Conservation (phyloP, 257 asterid species). For the Ophiorrhiza pumila region DNA sequence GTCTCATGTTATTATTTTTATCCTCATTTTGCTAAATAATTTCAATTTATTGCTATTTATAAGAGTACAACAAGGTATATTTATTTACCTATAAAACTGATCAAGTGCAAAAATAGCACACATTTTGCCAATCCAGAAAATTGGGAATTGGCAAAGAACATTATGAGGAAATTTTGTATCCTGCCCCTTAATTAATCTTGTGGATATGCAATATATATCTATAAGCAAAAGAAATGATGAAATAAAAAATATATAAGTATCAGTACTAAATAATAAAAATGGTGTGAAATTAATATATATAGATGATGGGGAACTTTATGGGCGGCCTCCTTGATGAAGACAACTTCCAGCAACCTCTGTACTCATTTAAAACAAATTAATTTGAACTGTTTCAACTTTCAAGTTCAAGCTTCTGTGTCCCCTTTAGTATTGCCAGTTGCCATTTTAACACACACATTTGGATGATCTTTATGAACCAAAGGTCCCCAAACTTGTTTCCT, state of each 20-base stretch:
- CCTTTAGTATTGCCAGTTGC: neutral
- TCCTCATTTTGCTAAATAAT: neutral
- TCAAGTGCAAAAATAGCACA: neutral
- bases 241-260: neutral
- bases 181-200: neutral
- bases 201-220: too few relatives aligned
- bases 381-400: neutral
- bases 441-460: conserved; percentile 4
- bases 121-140: neutral
- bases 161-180: too few relatives aligned
- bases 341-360: neutral
- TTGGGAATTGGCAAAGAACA: too few relatives aligned
- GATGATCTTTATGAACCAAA: neutral
- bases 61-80: neutral
- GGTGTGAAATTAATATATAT: neutral
- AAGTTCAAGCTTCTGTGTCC: neutral
- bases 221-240: too few relatives aligned
- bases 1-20: neutral
- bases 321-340: conserved; percentile 12
- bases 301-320: neutral
- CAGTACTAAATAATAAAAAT: too few relatives aligned
- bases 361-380: neutral
- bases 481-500: conserved; percentile 4
- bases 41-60: neutral
- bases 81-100: neutral